Evolutionary conservation across 2,329 filamentous ascomycete genomes (phyloP).

Genomic region (Fusarium piperis): DNA sequence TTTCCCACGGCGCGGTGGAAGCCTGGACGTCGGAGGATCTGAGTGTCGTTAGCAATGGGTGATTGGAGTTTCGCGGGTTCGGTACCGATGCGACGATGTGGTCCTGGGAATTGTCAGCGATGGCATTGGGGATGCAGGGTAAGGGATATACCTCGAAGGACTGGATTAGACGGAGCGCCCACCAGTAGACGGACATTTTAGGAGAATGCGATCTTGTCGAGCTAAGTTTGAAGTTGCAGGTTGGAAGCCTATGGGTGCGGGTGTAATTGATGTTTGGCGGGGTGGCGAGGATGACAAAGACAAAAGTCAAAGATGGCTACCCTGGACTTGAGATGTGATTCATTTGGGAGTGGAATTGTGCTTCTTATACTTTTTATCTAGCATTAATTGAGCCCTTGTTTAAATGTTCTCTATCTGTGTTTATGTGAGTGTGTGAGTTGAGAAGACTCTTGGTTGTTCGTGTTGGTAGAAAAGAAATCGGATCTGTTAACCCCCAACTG

Average conservation of each 20-base stretch:
- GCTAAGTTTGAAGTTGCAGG: not conserved
- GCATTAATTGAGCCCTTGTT: not conserved
- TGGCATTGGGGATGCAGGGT: rapidly evolving
- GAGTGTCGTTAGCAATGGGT: conserved; percentile 7
- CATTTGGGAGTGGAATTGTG: not conserved
- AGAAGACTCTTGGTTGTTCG: not conserved
- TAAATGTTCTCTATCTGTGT: too few species aligned
- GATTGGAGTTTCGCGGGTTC: not conserved
- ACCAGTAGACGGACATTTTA: conserved; percentile 48
- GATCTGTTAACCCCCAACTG: not conserved
- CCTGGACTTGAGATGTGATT: not conserved
- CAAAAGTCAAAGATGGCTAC: not conserved
- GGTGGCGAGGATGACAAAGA: conserved; percentile 28
- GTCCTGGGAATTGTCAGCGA: conserved; percentile 43
- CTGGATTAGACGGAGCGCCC: conserved; percentile 47
- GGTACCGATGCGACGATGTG: conserved; percentile 47
- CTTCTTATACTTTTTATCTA: not conserved
- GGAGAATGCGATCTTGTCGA: not conserved
- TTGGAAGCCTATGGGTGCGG: not conserved
- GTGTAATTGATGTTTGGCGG: conserved; percentile 24
- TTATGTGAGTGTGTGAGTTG: not conserved
- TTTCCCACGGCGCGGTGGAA: conserved; percentile 63
- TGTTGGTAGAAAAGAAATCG: not conserved
- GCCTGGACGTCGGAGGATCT: conserved; percentile 61
- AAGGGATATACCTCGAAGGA: conserved; percentile 45